Conservation (phyloP, 768 basidiomycete species). For the Rhodotorula babjevae region DNA sequence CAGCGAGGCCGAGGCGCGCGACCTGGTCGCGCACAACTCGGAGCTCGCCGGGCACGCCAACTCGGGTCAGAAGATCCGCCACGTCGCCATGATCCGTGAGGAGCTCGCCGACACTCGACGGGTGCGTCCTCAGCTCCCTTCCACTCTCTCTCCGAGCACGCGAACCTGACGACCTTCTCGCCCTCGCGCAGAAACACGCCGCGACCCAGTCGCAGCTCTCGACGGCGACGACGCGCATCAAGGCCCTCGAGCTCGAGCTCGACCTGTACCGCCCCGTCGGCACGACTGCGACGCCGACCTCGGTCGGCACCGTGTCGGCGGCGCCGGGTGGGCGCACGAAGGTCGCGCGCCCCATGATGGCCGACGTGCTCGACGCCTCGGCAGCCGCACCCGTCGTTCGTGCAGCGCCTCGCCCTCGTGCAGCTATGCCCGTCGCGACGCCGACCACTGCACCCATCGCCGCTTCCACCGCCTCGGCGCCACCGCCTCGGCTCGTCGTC, state of each 20-base stretch:
- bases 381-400: neutral
- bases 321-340: constrained; percentile 10
- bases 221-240: constrained; percentile 16
- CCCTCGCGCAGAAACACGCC: constrained; percentile 33
- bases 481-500: neutral
- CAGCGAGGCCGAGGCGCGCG: constrained; percentile 71
- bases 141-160: no score
- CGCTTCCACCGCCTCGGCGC: neutral
- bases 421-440: no score
- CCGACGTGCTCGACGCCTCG: constrained; percentile 7
- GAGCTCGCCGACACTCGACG: constrained; percentile 77
- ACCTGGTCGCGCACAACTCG: constrained; percentile 75
- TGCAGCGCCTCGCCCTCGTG: neutral
- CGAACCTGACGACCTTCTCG: neutral
- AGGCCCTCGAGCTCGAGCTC: constrained; percentile 36
- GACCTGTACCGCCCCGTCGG: constrained; percentile 36
- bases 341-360: constrained; percentile 24
- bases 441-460: neutral
- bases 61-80: constrained; percentile 76
- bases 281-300: neutral
- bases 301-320: neutral
- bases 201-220: constrained; percentile 23
- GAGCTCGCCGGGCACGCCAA: constrained; percentile 80
- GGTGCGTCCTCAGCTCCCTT: constrained; percentile 51
- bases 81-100: constrained; percentile 73